Evolutionary conservation across 495 filamentous ascomycete species (phyloP), one percentile per base, ranked within the genome.

Genomic region (Podospora australis): DNA sequence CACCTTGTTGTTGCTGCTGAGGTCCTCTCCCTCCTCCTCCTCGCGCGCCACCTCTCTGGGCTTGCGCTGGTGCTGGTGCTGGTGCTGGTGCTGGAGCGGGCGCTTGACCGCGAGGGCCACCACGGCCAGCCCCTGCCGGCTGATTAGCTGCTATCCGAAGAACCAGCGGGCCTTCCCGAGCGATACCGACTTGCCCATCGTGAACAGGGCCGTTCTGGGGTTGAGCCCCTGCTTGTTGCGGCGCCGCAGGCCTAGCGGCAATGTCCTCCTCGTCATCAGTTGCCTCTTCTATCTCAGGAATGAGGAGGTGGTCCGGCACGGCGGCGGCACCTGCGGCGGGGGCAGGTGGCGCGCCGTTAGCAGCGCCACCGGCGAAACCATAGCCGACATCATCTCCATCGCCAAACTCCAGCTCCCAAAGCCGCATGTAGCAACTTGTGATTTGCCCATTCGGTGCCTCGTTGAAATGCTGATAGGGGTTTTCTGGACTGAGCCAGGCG

Each of bases 401-500:
- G 0, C 89, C 89, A 19, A 75, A 77, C 67, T 91, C 90, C 45
- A 95, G 58, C 59, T 96, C 90, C 90, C 88, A 96, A 2, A 98
- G 72, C 4, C 87, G 79, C 75, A 84, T 84, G 56, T 81, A 96
- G 62, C 92, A 96, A 6, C 58, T 54, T 21, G 71, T 84, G 0
- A 75, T 69, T 30, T 59, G 55, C 2, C 79, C 78, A 44, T 50
- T 48, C 6, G 69, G 61, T n/a, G 53, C 49, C 34, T 62, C 55
- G 57, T 95, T 96, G 70, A 88, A 98, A 62, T 98, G 92, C 39
- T 71, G 64, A 54, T 96, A 98, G 2, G 92, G 91, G 52, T 96
- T 90, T 14, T 64, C 70, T 2, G 83, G 77, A 16, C 79, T 70
- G n/a, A 98, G 74, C 84, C 89, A 98, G 10, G 80, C 74, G 0